Percentiles rank a stretch among this genome's conserved stretches.
Conservation (phyloP, 208 protist genomes). For the Leishmania arabica region DNA sequence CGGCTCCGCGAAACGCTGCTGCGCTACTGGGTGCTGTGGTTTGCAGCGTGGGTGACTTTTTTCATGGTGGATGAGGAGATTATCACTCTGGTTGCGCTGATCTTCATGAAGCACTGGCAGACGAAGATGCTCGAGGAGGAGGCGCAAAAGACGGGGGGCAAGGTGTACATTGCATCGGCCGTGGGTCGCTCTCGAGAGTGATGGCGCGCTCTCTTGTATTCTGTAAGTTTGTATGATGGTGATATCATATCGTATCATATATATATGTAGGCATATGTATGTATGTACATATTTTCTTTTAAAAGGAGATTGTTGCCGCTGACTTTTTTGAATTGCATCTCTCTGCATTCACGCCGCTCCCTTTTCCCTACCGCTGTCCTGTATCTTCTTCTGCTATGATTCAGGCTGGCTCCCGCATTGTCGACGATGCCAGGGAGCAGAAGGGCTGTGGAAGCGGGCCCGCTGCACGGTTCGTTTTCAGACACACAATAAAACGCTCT, state of each 20-base stretch:
- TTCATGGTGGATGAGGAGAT: slow-evolving; percentile 93
- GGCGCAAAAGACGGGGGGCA: slow-evolving; percentile 77
- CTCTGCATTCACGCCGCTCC: not conserved
- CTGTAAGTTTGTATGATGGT: not conserved
- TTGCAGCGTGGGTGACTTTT: slow-evolving; percentile 86
- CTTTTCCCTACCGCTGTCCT: not conserved
- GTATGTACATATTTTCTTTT: not conserved
- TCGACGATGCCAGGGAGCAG: not conserved
- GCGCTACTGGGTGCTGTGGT: slow-evolving; percentile 90
- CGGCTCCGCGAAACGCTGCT: slow-evolving; percentile 74
- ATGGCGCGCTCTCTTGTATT: not conserved
- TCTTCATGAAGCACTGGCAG: slow-evolving; percentile 82
- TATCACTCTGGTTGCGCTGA: slow-evolving; percentile 80
- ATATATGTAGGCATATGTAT: not conserved
- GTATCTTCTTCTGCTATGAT: not conserved
- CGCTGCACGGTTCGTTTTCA: not conserved
- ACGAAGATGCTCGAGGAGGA: slow-evolving; percentile 83
- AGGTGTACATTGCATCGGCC: slow-evolving; percentile 86
- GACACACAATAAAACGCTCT: not conserved
- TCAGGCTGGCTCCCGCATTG: not conserved
- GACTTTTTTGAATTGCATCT: not conserved
- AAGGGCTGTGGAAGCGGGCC: not conserved
- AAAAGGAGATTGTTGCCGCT: too few species aligned
- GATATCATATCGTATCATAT: not conserved
- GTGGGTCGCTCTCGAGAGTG: slow-evolving; percentile 44